Conservation (phyloP, 345 rosid genomes). For the Arabis hirsuta region DNA sequence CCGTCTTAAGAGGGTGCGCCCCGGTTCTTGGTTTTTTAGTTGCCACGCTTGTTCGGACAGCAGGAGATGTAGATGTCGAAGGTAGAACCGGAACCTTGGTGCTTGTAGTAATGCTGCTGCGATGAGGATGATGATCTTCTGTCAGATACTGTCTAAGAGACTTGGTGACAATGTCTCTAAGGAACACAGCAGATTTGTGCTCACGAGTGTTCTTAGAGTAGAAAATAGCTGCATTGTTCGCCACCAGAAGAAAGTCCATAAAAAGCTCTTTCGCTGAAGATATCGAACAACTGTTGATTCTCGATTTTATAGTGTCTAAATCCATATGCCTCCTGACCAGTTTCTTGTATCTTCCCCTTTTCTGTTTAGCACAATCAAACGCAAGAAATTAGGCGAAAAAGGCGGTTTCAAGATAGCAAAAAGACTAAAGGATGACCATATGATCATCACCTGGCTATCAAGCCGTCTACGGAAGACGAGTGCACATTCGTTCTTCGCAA, state of each 20-base stretch:
- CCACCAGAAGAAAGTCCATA: constrained; percentile 71
- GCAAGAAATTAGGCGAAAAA: not conserved
- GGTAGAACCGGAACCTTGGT: constrained; percentile 24
- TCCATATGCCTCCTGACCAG: constrained; percentile 74
- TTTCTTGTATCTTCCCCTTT: constrained; percentile 88
- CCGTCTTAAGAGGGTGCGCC: constrained; percentile 19
- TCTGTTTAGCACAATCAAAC: constrained; percentile 51
- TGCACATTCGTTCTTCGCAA: constrained; percentile 61
- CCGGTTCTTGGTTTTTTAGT: constrained; percentile 49
- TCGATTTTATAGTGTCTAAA: constrained; percentile 67
- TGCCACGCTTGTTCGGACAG: constrained; percentile 40
- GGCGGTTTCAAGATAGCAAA: not conserved
- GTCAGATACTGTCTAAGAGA: constrained; percentile 53
- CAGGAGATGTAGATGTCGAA: constrained; percentile 31
- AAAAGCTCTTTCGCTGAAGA: constrained; percentile 63
- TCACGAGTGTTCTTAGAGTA: constrained; percentile 83
- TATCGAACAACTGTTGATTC: constrained; percentile 51
- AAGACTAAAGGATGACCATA: not conserved
- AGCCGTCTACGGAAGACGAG: constrained; percentile 64
- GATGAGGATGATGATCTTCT: constrained; percentile 42
- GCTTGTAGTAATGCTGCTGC: constrained; percentile 34
- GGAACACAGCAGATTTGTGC: constrained; percentile 66
- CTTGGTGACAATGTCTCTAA: constrained; percentile 61
- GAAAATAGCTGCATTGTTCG: constrained; percentile 76
- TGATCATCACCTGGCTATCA: constrained; percentile 73